phyloP scores from a whole-genome alignment of 202 grass and related monocot genomes.

The Bolboschoenoplectus hybrid region DNA sequence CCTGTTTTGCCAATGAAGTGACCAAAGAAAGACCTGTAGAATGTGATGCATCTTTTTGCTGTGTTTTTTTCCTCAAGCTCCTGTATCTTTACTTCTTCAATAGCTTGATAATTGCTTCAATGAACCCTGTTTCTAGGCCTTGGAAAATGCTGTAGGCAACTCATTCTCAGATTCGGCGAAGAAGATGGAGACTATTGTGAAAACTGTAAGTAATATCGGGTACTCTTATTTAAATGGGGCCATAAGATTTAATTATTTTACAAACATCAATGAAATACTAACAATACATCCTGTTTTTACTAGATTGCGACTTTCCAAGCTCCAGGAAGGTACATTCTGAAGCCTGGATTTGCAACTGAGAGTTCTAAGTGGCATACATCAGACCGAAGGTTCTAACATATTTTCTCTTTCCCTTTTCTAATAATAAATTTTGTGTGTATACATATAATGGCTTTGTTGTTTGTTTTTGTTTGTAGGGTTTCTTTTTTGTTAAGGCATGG shows the following conservation, averaged over 20 bases:
- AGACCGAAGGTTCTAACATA: slow-evolving; percentile 57
- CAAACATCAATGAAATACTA: slow-evolving; percentile 1
- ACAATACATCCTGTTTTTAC: slow-evolving; percentile 16
- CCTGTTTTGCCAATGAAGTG: not conserved
- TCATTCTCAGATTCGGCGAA: slow-evolving; percentile 61
- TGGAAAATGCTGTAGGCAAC: slow-evolving; percentile 88
- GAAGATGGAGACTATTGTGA: slow-evolving; percentile 79
- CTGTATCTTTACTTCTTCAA: not conserved
- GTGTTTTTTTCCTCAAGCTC: not conserved
- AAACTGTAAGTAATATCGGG: slow-evolving; percentile 69
- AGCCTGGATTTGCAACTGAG: slow-evolving; percentile 66
- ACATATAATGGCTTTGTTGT: not conserved
- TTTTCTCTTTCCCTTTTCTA: not conserved
- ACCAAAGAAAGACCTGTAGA: not conserved
- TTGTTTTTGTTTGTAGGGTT: not conserved
- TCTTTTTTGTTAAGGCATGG: not conserved
- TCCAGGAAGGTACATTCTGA: slow-evolving; percentile 80
- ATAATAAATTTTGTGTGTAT: not conserved
- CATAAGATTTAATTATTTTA: slow-evolving; percentile 5
- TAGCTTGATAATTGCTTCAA: slow-evolving; percentile 1
- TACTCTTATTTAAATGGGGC: slow-evolving; percentile 36
- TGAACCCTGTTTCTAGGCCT: slow-evolving; percentile 53
- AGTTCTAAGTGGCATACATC: slow-evolving; percentile 56
- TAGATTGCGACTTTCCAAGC: slow-evolving; percentile 92
- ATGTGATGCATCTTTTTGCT: slow-evolving; percentile 15